Conservation (phyloP, 768 basidiomycete species). For the Leucocoprinus sp. region DNA sequence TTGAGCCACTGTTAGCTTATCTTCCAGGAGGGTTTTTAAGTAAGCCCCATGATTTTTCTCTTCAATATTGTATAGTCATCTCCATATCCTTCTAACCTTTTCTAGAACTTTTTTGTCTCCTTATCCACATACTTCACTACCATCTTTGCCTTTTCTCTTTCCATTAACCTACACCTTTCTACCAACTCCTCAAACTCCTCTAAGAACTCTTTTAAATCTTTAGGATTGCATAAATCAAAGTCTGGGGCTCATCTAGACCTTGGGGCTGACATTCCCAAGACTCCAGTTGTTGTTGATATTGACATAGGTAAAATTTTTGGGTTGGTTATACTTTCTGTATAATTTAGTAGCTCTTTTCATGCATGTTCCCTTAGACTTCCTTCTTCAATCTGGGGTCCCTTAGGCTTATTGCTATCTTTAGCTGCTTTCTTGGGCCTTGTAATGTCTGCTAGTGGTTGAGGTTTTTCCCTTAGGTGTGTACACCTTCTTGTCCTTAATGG, state of each 20-base stretch:
- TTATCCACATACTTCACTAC: constrained; percentile 10
- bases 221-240: constrained; percentile 1
- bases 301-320: not conserved
- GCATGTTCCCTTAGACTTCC: too few relatives aligned
- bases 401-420: constrained; percentile 52
- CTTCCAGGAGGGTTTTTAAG: not conserved
- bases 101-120: constrained; percentile 12
- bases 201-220: constrained; percentile 9
- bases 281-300: constrained; percentile 1
- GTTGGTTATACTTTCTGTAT: not conserved
- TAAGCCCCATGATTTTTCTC: constrained; percentile 6
- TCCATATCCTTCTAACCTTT: constrained; percentile 10
- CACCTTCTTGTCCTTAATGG: constrained; percentile 22
- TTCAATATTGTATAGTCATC: constrained; percentile 10
- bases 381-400: too few relatives aligned
- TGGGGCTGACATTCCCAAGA: constrained; percentile 6
- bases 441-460: not conserved
- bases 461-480: not conserved
- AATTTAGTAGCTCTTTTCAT: not conserved
- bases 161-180: constrained; percentile 9
- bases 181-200: constrained; percentile 14
- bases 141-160: constrained; percentile 8
- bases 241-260: constrained; percentile 4
- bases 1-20: not conserved
- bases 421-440: constrained; percentile 49